A percentile compares a stretch with the other conserved stretches of the same genome.
These are phyloP conservation scores for Posidonia oceanica DNA, from an alignment of 116 monocot species.

Conservation along the genomic window DNA sequence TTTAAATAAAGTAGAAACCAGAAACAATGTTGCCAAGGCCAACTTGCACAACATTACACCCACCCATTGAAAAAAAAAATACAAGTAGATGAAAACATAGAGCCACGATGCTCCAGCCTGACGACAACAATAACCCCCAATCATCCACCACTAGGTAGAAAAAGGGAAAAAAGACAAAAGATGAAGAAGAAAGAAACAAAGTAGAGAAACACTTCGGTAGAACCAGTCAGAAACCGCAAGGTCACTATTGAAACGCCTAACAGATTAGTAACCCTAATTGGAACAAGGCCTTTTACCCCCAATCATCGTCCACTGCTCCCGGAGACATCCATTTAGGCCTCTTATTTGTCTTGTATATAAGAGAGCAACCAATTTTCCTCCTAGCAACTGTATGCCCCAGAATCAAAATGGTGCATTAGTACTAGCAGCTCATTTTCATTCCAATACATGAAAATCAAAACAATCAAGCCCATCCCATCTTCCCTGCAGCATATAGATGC, in stretches of 20 bases:
- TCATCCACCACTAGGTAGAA: background rate
- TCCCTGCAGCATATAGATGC: too few species aligned
- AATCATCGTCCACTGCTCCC: background rate
- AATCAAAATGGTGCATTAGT: background rate
- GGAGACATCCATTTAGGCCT: constrained; percentile 1
- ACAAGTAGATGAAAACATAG: background rate
- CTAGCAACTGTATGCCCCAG: background rate
- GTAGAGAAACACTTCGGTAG: background rate
- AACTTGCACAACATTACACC: too few species aligned
- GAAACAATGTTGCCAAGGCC: too few species aligned
- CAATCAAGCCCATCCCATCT: too few species aligned
- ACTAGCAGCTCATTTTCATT: constrained; percentile 1
- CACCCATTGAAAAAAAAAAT: too few species aligned
- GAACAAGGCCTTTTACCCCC: constrained; percentile 1
- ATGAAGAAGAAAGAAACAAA: background rate
- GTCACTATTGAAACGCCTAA: background rate
- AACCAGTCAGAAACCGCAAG: background rate
- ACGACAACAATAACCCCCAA: too few species aligned
- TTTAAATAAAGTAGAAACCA: too few species aligned
- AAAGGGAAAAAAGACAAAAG: background rate
- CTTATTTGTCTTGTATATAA: background rate
- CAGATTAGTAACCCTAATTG: background rate
- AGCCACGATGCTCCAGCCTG: background rate
- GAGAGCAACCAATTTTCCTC: background rate
- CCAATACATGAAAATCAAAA: background rate